Conservation (phyloP, 352 stramenopile genomes). For the Thalassiosira exigua region DNA sequence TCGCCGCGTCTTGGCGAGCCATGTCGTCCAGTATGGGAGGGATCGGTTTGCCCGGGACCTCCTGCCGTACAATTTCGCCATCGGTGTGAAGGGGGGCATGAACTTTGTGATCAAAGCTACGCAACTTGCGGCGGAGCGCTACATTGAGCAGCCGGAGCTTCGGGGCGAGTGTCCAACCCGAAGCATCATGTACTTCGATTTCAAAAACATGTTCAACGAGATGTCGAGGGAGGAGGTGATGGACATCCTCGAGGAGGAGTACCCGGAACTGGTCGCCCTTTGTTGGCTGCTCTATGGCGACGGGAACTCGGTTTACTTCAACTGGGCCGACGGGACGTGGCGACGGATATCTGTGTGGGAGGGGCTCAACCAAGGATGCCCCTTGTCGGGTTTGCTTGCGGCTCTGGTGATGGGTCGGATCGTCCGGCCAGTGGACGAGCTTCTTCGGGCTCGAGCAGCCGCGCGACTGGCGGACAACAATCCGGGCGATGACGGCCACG, state of each 20-base stretch:
- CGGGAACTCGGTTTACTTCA: background rate
- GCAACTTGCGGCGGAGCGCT: conserved; percentile 5
- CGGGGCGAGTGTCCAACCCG: background rate
- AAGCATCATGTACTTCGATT: conserved; percentile 32
- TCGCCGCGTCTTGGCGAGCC: conserved; percentile 8
- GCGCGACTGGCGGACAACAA: background rate
- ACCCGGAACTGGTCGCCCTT: background rate
- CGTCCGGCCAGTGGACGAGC: conserved; percentile 7
- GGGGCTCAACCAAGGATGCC: conserved; percentile 42
- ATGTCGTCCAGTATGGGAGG: background rate
- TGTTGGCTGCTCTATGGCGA: conserved; percentile 18
- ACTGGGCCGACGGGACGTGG: conserved; percentile 7
- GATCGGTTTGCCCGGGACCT: conserved; percentile 16
- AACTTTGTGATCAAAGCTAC: conserved; percentile 8
- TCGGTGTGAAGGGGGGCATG: conserved; percentile 11
- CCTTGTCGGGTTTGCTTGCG: conserved; percentile 20
- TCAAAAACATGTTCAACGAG: conserved; percentile 53
- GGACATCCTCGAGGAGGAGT: background rate
- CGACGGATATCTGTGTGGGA: conserved; percentile 23
- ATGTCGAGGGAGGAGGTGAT: conserved; percentile 32
- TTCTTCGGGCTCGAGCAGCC: background rate
- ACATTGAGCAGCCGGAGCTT: conserved; percentile 4
- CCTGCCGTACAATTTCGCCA: conserved; percentile 28
- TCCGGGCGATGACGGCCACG: background rate
- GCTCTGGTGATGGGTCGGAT: conserved; percentile 18